Base-by-base conservation (phyloP, 257 asterid species). In the Cynanchum wilfordii region DNA sequence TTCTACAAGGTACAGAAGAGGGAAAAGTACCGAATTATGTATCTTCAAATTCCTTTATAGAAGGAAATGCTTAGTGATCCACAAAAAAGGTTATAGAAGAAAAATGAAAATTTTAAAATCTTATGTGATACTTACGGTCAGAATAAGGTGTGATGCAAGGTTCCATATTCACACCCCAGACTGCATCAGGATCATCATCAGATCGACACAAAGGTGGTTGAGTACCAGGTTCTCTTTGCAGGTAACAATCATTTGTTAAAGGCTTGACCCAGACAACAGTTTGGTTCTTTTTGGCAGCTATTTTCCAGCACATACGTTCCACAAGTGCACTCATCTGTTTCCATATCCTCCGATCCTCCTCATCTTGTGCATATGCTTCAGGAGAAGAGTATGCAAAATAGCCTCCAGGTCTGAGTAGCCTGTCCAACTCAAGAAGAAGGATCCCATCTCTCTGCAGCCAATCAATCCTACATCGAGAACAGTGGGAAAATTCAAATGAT, bases 251-350 rank as follows among this genome's bases (percentile, higher is more conserved):
- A 64, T 93, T 93, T 55, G 90, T 87, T 60, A 90, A 85, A 77
- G 98, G 97, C 85, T 93, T 93, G 68, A 85, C 89, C 98, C 98
- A 93, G 77, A 93, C 83, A 51, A 93, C 98, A 27, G 98, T 93
- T 83, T 93, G 98, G 83, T 90, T 88, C 83, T 57, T 83, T 69
- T 89, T 93, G 3, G 79, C 88, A 63, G 93, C 97, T 71, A 93
- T 87, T 85, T 77, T 89, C 98, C 98, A 93, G 77, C 98, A 93
- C 98, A 93, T 93, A 44, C 95, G 95, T 77, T 82, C 90, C 50
- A 88, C 96, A 70, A 93, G 93, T 9, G 95, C 85, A 84, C 96
- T 90, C 95, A 93, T 90, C 81, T 80, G 73, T 82, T 30, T 85
- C 98, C 98, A 90, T 80, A 93, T 90, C 80, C 95, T 88, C 42